A percentile compares a stretch with the other conserved stretches of the same genome.
Conservation (phyloP, 2,329 filamentous ascomycete species). For the Xylariaceae sp. region DNA sequence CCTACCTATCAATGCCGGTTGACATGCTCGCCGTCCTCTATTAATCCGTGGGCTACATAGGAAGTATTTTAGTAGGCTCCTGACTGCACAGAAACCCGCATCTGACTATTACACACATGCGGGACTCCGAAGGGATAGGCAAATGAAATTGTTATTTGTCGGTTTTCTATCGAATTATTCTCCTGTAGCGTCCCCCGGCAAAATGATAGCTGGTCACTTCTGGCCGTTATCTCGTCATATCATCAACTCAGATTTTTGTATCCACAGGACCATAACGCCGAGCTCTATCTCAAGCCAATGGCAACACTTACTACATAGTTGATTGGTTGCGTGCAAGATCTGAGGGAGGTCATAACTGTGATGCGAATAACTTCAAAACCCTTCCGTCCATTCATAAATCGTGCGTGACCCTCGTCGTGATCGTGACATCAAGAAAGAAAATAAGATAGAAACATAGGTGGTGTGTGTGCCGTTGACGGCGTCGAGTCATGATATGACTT, state of each 20-base stretch:
- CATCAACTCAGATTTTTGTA: conserved; percentile 26
- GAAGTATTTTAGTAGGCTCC: neutral
- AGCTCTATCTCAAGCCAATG: conserved; percentile 29
- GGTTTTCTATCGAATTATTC: conserved; percentile 25
- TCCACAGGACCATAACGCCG: conserved; percentile 27
- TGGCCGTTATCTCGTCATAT: conserved; percentile 20
- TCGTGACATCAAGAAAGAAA: conserved; percentile 20
- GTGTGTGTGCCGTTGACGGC: conserved; percentile 6
- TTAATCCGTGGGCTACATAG: neutral
- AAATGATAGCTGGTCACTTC: conserved; percentile 8
- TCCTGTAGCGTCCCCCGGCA: conserved; percentile 11
- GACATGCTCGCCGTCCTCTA: too few species aligned
- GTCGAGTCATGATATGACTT: conserved; percentile 4
- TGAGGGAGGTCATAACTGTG: conserved; percentile 30
- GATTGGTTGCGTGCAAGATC: conserved; percentile 22
- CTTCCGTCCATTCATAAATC: conserved; percentile 12
- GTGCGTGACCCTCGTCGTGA: conserved; percentile 30
- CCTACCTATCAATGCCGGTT: neutral
- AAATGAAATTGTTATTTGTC: conserved; percentile 6
- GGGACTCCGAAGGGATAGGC: neutral
- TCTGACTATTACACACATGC: neutral
- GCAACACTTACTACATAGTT: conserved; percentile 23
- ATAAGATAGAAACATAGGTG: conserved; percentile 12
- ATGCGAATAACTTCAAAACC: conserved; percentile 23
- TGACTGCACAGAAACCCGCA: neutral